A percentile compares a stretch with the other conserved stretches of the same genome.
phyloP scores from a whole-genome alignment of 495 filamentous ascomycete species.

The Penicillium alfredii region DNA sequence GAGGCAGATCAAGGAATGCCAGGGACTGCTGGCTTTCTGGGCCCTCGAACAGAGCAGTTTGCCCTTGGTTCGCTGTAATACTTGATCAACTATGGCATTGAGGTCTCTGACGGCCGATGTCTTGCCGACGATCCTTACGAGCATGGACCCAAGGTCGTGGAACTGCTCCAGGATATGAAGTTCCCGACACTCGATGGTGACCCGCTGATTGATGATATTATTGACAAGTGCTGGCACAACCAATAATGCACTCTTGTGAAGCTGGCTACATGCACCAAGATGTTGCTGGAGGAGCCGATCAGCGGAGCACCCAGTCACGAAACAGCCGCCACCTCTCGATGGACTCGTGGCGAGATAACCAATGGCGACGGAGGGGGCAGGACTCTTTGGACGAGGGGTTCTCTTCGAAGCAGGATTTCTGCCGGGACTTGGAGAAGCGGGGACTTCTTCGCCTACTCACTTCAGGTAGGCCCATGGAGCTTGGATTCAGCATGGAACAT shows the following conservation, averaged over 20 bases:
- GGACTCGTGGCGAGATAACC: neutral
- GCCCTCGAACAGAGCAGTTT: slow-evolving; percentile 34
- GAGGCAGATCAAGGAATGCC: slow-evolving; percentile 18
- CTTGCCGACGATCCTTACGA: slow-evolving; percentile 31
- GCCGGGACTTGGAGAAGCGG: slow-evolving; percentile 23
- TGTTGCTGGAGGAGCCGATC: neutral
- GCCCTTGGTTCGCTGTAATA: slow-evolving; percentile 35
- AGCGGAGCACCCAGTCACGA: too few relatives aligned
- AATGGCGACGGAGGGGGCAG: slow-evolving; percentile 5
- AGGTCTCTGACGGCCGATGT: slow-evolving; percentile 29
- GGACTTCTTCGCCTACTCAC: slow-evolving; percentile 27
- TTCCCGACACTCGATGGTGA: slow-evolving; percentile 31
- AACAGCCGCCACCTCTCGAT: too few relatives aligned
- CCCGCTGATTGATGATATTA: slow-evolving; percentile 31
- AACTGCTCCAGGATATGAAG: slow-evolving; percentile 29
- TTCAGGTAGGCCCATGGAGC: slow-evolving; percentile 21
- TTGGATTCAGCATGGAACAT: too few relatives aligned
- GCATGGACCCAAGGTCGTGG: slow-evolving; percentile 29
- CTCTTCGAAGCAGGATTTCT: slow-evolving; percentile 18
- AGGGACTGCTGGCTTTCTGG: slow-evolving; percentile 26
- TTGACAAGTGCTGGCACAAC: slow-evolving; percentile 35
- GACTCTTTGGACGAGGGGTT: slow-evolving; percentile 10
- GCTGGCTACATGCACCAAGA: slow-evolving; percentile 22
- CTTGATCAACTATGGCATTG: slow-evolving; percentile 33
- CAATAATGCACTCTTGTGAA: slow-evolving; percentile 26